These are phyloP conservation scores for Pyrenochaeta sp. DNA, from an alignment of 2,329 filamentous ascomycete species.

Conservation along the genomic window DNA sequence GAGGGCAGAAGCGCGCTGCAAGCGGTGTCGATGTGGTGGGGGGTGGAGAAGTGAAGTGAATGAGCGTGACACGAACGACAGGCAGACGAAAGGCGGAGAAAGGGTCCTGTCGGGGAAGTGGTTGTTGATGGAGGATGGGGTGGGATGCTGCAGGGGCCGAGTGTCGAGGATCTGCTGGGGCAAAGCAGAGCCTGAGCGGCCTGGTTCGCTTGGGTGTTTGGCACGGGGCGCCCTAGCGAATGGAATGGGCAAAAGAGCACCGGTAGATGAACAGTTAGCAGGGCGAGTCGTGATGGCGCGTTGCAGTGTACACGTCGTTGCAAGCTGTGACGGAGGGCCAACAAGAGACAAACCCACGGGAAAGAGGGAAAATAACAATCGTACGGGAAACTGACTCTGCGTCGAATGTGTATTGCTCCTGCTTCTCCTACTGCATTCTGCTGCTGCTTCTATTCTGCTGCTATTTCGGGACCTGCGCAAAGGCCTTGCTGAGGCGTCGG, in stretches of 20 bases:
- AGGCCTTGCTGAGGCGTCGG: not conserved
- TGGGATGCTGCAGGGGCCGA: conserved; percentile 28
- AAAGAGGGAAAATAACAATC: no score
- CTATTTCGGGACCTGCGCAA: conserved; percentile 9
- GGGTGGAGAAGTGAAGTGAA: not conserved
- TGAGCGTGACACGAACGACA: conserved; percentile 46
- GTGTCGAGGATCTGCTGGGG: conserved; percentile 28
- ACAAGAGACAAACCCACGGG: no score
- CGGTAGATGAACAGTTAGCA: conserved; percentile 2
- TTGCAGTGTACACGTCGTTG: no score
- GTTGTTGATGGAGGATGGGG: conserved; percentile 31
- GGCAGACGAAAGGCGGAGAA: conserved; percentile 35
- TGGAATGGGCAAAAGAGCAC: conserved; percentile 19
- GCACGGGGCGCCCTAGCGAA: conserved; percentile 30
- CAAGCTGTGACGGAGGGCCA: no score
- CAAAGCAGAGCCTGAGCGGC: conserved; percentile 19
- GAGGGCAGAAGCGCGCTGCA: conserved; percentile 11
- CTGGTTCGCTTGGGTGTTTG: conserved; percentile 19
- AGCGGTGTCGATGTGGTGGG: conserved; percentile 23
- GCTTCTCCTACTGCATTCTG: no score
- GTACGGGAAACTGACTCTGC: conserved; percentile 8
- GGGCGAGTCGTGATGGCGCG: not conserved
- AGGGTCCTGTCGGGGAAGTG: conserved; percentile 17
- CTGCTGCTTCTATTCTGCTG: conserved; percentile 1
- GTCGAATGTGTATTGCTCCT: no score